Base-by-base conservation (phyloP, 208 protist genomes). In the Crithidia mellificae region DNA sequence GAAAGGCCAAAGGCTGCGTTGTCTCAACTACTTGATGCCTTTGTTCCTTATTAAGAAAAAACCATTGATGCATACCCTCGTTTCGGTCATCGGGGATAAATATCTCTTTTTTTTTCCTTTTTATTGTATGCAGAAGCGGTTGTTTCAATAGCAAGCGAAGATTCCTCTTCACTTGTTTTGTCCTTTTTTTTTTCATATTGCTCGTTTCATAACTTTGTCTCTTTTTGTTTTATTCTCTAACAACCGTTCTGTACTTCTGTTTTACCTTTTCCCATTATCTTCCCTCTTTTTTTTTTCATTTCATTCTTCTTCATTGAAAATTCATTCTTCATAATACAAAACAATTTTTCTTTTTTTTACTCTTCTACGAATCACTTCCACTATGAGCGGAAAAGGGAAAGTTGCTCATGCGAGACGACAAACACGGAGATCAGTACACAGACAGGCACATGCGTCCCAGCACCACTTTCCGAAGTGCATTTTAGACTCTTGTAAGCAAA, bases 131-230 rank as follows among this genome's bases (percentile, higher is more conserved):
- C 41, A 4, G n/a, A 46, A 46, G 41, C 41, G n/a, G n/a, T 46
- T 46, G 41, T 38, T 38, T 38, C n/a, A n/a, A n/a, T n/a, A n/a
- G n/a, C n/a, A n/a, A n/a, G n/a, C n/a, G n/a, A n/a, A n/a, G 12
- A 12, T 41, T 41, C 6, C 12, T 41, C 36, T 12, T 41, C 36
- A 41, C 9, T 41, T 46, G 4, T 46, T n/a, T 17, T n/a, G 8
- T 46, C n/a, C 6, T 46, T 49, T 70, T 0, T 44, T 34, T 65
- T 52, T 65, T 55, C 29, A 6, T 65, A 17, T 30, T 54, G 7
- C 17, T 46, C 41, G 8, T n/a, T 32, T 67, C 29, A 38, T 55
- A 17, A 38, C 50, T 17, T 17, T 55, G 50, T 55, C 29, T 55
- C 8, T 38, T 20, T 22, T 17, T 20, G 2, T 27, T 51, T 14